Conservation (phyloP, 2,329 filamentous ascomycete species). For the Pestalotiopsis sp. region DNA sequence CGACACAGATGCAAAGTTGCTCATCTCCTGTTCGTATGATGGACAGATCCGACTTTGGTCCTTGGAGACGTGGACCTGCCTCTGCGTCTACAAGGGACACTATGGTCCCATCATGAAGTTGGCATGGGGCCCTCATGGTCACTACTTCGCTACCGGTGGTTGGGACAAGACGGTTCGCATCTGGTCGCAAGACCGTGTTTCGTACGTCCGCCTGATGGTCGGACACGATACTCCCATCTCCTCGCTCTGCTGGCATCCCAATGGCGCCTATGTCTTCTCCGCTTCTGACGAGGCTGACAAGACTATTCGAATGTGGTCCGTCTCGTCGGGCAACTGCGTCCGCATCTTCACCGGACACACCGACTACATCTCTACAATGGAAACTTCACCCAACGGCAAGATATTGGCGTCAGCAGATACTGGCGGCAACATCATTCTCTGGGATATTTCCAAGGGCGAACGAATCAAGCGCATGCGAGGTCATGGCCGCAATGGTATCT, state of each 20-base stretch:
- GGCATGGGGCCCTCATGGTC: constrained; percentile 87
- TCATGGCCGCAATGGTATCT: constrained; percentile 91
- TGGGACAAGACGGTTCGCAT: constrained; percentile 89
- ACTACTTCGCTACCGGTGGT: constrained; percentile 89
- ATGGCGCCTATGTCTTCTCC: constrained; percentile 91
- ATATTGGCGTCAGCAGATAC: constrained; percentile 90
- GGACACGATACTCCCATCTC: constrained; percentile 96
- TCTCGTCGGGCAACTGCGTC: constrained; percentile 84
- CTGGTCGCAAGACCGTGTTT: constrained; percentile 92
- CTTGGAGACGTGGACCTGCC: constrained; percentile 85
- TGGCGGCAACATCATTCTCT: constrained; percentile 87
- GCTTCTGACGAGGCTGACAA: constrained; percentile 84
- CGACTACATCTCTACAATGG: constrained; percentile 81
- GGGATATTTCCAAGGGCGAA: constrained; percentile 87
- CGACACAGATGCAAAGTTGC: constrained; percentile 68
- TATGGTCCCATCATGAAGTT: constrained; percentile 88
- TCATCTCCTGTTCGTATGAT: constrained; percentile 87
- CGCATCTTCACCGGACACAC: constrained; percentile 91
- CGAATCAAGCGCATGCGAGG: constrained; percentile 91
- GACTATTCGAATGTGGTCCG: constrained; percentile 95
- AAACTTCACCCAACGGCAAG: constrained; percentile 86
- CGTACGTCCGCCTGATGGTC: constrained; percentile 83
- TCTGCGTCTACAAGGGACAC: constrained; percentile 93
- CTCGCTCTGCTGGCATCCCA: constrained; percentile 89
- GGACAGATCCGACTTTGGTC: constrained; percentile 92